phyloP scores from a whole-genome alignment of 352 stramenopile genomes.

The Phytopythium vexans region DNA sequence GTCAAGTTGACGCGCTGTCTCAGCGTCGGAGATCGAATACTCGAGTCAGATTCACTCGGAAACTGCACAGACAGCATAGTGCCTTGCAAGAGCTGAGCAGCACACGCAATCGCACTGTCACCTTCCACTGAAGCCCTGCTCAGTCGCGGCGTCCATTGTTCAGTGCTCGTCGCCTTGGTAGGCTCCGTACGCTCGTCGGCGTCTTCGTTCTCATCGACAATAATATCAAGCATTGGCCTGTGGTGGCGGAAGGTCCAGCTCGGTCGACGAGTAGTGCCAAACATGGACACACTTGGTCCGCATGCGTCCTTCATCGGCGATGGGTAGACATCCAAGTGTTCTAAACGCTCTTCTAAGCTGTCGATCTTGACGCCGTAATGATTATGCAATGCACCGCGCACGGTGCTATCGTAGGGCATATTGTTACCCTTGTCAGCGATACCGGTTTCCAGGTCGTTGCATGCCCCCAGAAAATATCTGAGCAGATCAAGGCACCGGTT shows the following conservation, averaged over 20 bases:
- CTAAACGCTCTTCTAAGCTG: slow-evolving; percentile 55
- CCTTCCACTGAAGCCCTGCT: too few relatives aligned
- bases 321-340: slow-evolving; percentile 53
- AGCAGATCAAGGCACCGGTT: slow-evolving; percentile 69
- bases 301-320: slow-evolving; percentile 53
- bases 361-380: slow-evolving; percentile 24
- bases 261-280: slow-evolving; percentile 32
- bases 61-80: too few relatives aligned
- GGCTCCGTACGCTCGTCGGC: slow-evolving; percentile 5
- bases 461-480: slow-evolving; percentile 64
- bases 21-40: slow-evolving; percentile 38
- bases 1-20: slow-evolving; percentile 36
- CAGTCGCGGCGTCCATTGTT: too few relatives aligned
- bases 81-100: too few relatives aligned
- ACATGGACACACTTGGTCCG: slow-evolving; percentile 1
- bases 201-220: slow-evolving; percentile 44
- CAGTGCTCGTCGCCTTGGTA: too few relatives aligned
- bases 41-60: slow-evolving; percentile 1
- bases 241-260: slow-evolving; percentile 70
- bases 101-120: too few relatives aligned
- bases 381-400: neutral
- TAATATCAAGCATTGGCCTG: slow-evolving; percentile 44
- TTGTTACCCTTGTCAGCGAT: neutral
- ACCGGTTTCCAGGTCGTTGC: slow-evolving; percentile 4
- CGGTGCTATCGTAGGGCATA: neutral